Conservation (phyloP, 139 green algal genomes). For the Tetradesmus lagerheimii region DNA sequence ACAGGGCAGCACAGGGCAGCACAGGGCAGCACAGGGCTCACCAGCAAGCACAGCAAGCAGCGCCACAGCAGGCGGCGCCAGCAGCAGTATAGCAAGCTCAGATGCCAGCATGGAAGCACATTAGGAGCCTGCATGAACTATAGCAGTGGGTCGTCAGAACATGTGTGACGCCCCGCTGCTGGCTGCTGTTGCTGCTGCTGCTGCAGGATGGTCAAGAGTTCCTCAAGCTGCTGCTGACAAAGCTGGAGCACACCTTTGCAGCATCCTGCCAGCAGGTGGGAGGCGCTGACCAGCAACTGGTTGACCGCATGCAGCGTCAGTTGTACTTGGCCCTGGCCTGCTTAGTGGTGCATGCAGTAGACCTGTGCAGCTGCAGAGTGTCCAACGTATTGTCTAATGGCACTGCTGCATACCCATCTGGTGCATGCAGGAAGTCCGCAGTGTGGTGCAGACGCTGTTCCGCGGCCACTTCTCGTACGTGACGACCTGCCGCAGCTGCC, state of each 20-base stretch:
- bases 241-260: slow-evolving; percentile 78
- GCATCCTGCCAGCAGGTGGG: slow-evolving; percentile 47
- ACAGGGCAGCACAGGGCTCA: too few relatives aligned
- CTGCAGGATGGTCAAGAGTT: slow-evolving; percentile 94
- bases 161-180: neutral
- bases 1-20: neutral
- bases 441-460: slow-evolving; percentile 76
- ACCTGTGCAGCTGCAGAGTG: neutral
- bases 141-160: neutral
- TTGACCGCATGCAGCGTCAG: neutral
- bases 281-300: neutral
- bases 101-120: neutral
- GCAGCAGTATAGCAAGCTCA: neutral
- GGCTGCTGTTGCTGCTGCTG: slow-evolving; percentile 1
- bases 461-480: slow-evolving; percentile 78
- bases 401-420: slow-evolving; percentile 84
- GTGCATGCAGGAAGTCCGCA: slow-evolving; percentile 63
- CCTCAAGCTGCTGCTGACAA: slow-evolving; percentile 91
- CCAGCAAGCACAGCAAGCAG: neutral
- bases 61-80: neutral
- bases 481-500: slow-evolving; percentile 80
- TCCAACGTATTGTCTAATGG: slow-evolving; percentile 89
- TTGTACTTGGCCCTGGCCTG: neutral
- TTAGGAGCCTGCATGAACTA: neutral
- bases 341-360: neutral